These are phyloP conservation scores for Aureococcus anophagefferens DNA, from an alignment of 108 stramenopile genomes.

Conservation along the genomic window DNA sequence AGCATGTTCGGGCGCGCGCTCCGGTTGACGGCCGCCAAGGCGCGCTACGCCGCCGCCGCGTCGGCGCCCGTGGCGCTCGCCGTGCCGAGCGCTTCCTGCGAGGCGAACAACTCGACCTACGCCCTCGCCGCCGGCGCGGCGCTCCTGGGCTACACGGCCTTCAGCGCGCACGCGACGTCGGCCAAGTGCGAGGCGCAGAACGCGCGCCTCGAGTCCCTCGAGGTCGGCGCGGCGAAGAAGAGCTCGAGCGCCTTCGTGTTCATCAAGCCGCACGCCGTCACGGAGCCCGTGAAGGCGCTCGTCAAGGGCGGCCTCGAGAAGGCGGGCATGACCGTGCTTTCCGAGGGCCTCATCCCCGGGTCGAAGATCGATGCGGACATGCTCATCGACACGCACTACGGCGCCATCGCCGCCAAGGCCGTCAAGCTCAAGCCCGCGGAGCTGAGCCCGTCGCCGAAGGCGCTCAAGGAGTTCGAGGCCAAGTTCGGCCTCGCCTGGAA, in stretches of 20 bases:
- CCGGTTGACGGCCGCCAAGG: not conserved
- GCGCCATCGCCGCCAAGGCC: slow-evolving; percentile 37
- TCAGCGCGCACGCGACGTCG: not conserved
- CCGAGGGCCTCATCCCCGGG: slow-evolving; percentile 20
- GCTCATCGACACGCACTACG: slow-evolving; percentile 42
- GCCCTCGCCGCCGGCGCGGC: not conserved
- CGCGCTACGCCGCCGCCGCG: not conserved
- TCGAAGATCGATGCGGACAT: slow-evolving; percentile 20
- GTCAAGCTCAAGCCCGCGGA: slow-evolving; percentile 27
- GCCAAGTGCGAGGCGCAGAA: not conserved
- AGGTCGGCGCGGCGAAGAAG: not conserved
- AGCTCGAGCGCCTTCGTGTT: slow-evolving; percentile 25
- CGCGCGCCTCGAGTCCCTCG: not conserved
- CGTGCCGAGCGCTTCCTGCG: not conserved
- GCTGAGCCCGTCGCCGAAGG: slow-evolving; percentile 21
- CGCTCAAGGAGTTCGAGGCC: slow-evolving; percentile 24
- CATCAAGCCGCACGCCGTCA: slow-evolving; percentile 40
- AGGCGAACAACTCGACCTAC: no score
- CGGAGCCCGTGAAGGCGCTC: slow-evolving; percentile 6
- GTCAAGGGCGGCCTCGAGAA: slow-evolving; percentile 13
- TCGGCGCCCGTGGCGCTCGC: not conserved
- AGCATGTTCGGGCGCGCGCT: not conserved
- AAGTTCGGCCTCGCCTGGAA: slow-evolving; percentile 28
- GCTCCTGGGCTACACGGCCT: not conserved
- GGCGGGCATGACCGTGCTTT: slow-evolving; percentile 16